Base-by-base conservation (phyloP, 441 rosid species). In the Melastoma candidum region DNA sequence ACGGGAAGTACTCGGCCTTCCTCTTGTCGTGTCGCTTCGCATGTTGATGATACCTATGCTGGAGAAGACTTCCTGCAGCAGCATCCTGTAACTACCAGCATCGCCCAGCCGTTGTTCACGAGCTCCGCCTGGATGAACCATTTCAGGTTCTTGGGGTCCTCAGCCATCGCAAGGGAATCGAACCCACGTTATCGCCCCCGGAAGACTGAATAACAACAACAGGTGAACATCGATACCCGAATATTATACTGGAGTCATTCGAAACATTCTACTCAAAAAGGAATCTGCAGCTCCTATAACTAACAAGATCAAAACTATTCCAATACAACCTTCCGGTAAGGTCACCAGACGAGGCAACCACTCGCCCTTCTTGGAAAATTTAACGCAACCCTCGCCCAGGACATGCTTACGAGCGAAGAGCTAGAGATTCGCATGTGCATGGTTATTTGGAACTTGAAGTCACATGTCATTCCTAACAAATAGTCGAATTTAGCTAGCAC, bases 71-170 rank as follows among this genome's bases (percentile, higher is more conserved):
- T 90, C 93, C 0, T 95, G 98, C 68, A 90, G 61, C 32, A 90
- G 72, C 96, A 90, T 90, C 45, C 98, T 96, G 54, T 85, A 7
- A 90, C 97, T 0, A 96, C 97, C 67, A 90, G 68, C 97, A 90
- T 90, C 0, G 97, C 98, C 98, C 98, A 90, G 0, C 98, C 72
- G 4, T 80, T 62, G 26, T 90, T 90, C 56, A 90, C 98, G 1
- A 90, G 90, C 88, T 90, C 96, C 0, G 98, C 96, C 50, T 87
- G 95, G 36, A 90, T 58, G 59, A 7, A 90, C 98, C 98, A 90
- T 66, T 2, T 83, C 87, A 90, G 60, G 73, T 87, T 90, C 78
- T 90, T 96, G 0, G 98, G 98, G 69, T 90, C 98, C 76, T 90
- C 98, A 0, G 98, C 98, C 10, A 90, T 73, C 11, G 75, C 98